Evolutionary conservation across 768 basidiomycete genomes (phyloP), one percentile per base, ranked within the genome.

Genomic region (Lyophyllum atratum): DNA sequence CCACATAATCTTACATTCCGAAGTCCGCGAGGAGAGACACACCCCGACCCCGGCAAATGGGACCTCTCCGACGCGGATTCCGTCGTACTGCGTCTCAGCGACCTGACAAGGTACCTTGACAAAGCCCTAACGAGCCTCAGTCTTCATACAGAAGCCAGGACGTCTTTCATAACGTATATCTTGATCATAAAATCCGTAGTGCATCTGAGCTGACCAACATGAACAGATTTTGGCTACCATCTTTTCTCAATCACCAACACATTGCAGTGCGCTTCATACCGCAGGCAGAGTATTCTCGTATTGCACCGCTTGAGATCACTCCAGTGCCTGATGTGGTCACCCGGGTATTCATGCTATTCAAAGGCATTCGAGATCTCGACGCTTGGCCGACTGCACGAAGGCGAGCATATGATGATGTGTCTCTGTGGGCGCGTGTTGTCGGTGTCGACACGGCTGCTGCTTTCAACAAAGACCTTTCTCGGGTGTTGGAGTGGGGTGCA

Each of bases 301-400:
- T 79, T 0, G 80, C 77, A 1, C 71, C 64, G 0, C 68, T 82
- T 15, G 59, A 61, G 1, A 57, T 82, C 46, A 57, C 52, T 1
- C 82, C 82, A 1, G 33, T 55, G 31, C 80, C 81, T 14, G 78
- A 79, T 53, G 68, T 77, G 45, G 67, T 80, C 9, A 75, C 71
- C 0, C 75, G 78, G 7, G 67, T 82, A 11, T 81, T 82, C 60
- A 80, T 82, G 79, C 61, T 81, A 2, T 83, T 80, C 64, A 64
- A 70, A 19, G 77, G 77, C 1, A 61, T 81, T 0, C 25, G 43
- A 8, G 60, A 61, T 3, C 63, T 57, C 0, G 65, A 72, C 0
- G 43, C 40, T 2, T 79, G 77, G 79, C 39, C 50, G 0, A 55
- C 46, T 6, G 70, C 74, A 1, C 53, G 11, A 4, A 40, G 47